Evolutionary conservation across 495 filamentous ascomycete species (phyloP).

Genomic region (Aspergillus cavernicola): DNA sequence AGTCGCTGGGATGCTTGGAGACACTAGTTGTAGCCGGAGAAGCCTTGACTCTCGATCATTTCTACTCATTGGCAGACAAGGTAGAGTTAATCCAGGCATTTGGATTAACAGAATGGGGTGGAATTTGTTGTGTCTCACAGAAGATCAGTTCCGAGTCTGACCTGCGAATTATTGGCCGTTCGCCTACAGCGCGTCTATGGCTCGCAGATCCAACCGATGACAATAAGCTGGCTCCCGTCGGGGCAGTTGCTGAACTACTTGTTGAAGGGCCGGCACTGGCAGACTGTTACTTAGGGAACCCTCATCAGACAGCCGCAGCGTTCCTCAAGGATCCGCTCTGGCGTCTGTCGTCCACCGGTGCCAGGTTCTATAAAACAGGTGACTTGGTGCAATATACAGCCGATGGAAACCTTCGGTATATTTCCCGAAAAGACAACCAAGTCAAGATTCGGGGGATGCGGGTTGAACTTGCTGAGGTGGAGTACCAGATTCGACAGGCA

Average conservation of each 20-base stretch:
- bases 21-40: too few relatives aligned
- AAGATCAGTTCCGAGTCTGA: too few relatives aligned
- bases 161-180: too few relatives aligned
- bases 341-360: not conserved
- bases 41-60: too few relatives aligned
- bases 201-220: not conserved
- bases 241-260: slow-evolving; percentile 35
- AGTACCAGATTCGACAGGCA: slow-evolving; percentile 33
- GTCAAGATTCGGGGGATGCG: slow-evolving; percentile 52
- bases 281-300: slow-evolving; percentile 42
- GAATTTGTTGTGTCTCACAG: too few relatives aligned
- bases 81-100: too few relatives aligned
- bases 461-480: slow-evolving; percentile 51
- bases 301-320: slow-evolving; percentile 33
- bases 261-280: slow-evolving; percentile 50
- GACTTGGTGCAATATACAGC: slow-evolving; percentile 47
- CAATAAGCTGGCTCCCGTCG: not conserved
- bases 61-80: too few relatives aligned
- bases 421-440: slow-evolving; percentile 50
- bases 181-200: not conserved
- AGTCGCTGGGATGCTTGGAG: too few relatives aligned
- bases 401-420: slow-evolving; percentile 42
- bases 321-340: slow-evolving; percentile 47
- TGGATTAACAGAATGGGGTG: too few relatives aligned
- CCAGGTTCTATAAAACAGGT: slow-evolving; percentile 50